Conservation (phyloP, 129 eudicot species). For the Lonicera japonica region DNA sequence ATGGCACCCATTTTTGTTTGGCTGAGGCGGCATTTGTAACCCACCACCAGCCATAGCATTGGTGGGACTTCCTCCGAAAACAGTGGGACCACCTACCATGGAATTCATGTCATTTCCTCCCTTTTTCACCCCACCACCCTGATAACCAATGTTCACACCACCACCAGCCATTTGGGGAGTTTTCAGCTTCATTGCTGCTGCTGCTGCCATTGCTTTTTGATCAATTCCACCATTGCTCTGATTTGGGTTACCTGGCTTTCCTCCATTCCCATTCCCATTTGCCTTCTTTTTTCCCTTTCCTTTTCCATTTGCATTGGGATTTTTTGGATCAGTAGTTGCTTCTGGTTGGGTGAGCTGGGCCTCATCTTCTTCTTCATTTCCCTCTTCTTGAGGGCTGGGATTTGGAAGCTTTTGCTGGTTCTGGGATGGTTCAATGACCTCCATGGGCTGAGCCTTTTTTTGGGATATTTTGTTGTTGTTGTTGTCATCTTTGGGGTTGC, state of each 20-base stretch:
- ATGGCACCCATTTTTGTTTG: no score
- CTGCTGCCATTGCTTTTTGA: conserved; percentile 18
- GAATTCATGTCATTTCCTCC: conserved; percentile 46
- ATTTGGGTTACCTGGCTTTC: conserved; percentile 33
- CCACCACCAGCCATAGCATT: conserved; percentile 9
- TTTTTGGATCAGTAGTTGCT: conserved; percentile 26
- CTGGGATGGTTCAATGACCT: conserved; percentile 46
- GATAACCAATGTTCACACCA: conserved; percentile 24
- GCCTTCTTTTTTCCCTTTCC: conserved; percentile 30
- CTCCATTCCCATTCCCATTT: conserved; percentile 30
- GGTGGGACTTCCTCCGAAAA: conserved; percentile 9
- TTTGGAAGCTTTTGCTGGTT: conserved; percentile 47
- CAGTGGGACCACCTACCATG: conserved; percentile 31
- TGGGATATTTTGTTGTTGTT: conserved; percentile 22
- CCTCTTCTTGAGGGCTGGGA: conserved; percentile 37
- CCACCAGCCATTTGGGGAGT: conserved; percentile 18
- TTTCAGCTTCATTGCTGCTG: conserved; percentile 21
- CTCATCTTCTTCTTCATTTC: conserved; percentile 27
- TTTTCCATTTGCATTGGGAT: conserved; percentile 28
- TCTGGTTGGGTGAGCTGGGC: conserved; percentile 22
- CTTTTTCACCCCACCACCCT: conserved; percentile 22
- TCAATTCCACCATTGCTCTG: conserved; percentile 35
- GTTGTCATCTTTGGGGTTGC: conserved; percentile 44
- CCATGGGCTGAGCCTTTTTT: conserved; percentile 23
- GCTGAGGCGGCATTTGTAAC: conserved; percentile 27